Evolutionary conservation across 192 early-diverging fungal genomes (phyloP).

Genomic region (Rhizophagus clarus): DNA sequence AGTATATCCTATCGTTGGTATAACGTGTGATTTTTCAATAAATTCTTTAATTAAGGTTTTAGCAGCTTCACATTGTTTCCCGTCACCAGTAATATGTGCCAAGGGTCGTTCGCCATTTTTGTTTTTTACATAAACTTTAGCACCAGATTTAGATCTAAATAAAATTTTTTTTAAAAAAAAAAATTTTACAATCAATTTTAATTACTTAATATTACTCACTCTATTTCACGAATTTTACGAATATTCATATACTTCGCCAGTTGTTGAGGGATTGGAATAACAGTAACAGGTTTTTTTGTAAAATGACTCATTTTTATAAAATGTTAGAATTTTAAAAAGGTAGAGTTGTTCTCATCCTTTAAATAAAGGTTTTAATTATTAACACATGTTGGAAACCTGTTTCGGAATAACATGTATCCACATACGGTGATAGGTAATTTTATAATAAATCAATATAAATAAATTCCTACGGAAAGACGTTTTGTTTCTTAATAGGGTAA

Average conservation of each 20-base stretch:
- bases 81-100: not conserved
- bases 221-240: not conserved
- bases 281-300: too few relatives aligned
- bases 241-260: not conserved
- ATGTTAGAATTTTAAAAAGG: too few relatives aligned
- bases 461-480: too few relatives aligned
- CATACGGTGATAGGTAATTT: too few relatives aligned
- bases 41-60: not conserved
- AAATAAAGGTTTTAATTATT: too few relatives aligned
- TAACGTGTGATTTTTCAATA: not conserved
- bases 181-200: not conserved
- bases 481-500: too few relatives aligned
- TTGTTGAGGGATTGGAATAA: not conserved
- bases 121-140: not conserved
- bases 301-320: too few relatives aligned
- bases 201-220: not conserved
- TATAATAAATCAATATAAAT: too few relatives aligned
- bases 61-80: not conserved
- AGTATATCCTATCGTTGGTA: not conserved
- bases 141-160: not conserved
- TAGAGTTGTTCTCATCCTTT: too few relatives aligned
- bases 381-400: too few relatives aligned
- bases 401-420: too few relatives aligned
- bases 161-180: not conserved
- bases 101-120: not conserved